phyloP scores from a whole-genome alignment of 176 grass and related monocot species.

The Saccharum officinarum region DNA sequence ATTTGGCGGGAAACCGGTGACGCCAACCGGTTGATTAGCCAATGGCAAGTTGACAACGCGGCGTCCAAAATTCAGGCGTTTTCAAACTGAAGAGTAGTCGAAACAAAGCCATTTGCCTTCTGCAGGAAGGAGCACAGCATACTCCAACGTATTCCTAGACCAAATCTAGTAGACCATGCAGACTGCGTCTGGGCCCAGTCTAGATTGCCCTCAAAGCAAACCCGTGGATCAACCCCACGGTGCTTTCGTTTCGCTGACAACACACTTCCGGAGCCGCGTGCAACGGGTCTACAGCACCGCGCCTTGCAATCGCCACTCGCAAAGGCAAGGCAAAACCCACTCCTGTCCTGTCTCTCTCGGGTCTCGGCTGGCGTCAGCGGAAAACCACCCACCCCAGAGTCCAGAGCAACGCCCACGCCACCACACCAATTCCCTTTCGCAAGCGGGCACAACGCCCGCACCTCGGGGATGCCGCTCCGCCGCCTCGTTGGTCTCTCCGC shows the following conservation, averaged over 20 bases:
- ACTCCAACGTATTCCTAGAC: neutral
- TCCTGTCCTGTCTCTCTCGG: no score
- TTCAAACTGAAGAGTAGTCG: no score
- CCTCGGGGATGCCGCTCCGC: neutral
- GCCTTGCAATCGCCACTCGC: neutral
- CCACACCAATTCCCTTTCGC: neutral
- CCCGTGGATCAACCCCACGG: no score
- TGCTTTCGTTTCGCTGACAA: no score
- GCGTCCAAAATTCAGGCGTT: neutral
- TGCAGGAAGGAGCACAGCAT: neutral
- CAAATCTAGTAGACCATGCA: neutral
- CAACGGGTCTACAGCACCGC: neutral
- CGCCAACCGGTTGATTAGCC: neutral
- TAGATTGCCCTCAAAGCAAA: no score
- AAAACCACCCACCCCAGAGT: neutral
- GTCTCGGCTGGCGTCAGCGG: no score
- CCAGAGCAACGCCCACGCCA: no score
- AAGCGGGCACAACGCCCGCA: no score
- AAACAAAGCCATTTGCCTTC: neutral
- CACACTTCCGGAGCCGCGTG: neutral
- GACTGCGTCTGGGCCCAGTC: neutral
- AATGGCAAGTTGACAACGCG: neutral
- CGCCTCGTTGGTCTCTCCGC: neutral
- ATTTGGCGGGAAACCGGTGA: conserved; percentile 8
- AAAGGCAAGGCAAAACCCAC: no score